Base-by-base conservation (phyloP, 2,329 filamentous ascomycete species). In the Thelonectria rubi region DNA sequence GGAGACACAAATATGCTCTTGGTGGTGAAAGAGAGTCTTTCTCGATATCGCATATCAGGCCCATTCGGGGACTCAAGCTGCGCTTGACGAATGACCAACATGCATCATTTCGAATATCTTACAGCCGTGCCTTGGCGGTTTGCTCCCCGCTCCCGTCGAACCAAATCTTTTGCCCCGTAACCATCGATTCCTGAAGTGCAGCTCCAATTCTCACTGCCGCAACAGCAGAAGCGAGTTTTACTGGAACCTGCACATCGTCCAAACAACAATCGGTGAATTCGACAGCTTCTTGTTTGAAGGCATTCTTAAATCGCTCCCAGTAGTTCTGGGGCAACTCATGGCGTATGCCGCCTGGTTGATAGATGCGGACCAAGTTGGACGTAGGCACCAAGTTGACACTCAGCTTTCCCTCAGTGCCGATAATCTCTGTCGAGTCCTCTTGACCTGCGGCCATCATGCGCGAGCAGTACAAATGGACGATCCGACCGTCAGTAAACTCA, bases 371-470 rank as follows among this genome's bases (percentile, higher is more conserved):
- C 20, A 88, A 77, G 59, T 84, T 84, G 15, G 55, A 59, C 7
- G 63, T 54, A 0, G 65, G 66, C 30, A 66, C 60, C 1, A 60
- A 51, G 68, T 90, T 90, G 65, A 91, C 79, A 0, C 80, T 77
- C 7, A 91, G 69, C 73, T 90, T 90, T 43, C 88, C 88, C 66
- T 83, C 80, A 0, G 88, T 91, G 10, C 88, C 88, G 58, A 90
- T 87, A 64, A 91, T 84, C 75, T 90, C 87, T 0, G 88, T 89
- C 60, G 82, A 84, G 72, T 91, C 88, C 62, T 89, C 84, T 73
- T 91, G 88, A 1, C 89, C 88, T 0, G 86, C 84, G 0, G 88
- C 86, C 84, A 90, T 90, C 86, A 90, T 91, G 18, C 88, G 80
- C 10, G 80, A 84, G 52, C 80, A 82, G 72, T 88, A 91, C 62